A percentile compares a stretch with the other conserved stretches of the same genome.
Conservation (phyloP, 345 rosid genomes). For the Turritis glabra region DNA sequence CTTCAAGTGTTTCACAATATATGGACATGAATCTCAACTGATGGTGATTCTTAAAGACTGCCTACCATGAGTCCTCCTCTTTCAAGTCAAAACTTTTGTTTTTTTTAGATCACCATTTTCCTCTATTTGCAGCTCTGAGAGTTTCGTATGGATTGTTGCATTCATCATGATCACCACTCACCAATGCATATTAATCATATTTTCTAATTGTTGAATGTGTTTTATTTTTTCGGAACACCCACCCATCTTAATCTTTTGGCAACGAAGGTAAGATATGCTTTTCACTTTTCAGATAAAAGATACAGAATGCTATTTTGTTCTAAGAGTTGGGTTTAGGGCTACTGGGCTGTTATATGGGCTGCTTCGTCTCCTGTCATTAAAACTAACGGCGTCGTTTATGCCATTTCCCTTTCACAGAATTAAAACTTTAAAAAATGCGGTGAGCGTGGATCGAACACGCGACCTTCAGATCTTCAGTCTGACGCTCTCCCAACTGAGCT, state of each 20-base stretch:
- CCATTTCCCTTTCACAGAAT: background rate
- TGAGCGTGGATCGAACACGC: constrained; percentile 76
- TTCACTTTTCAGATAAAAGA: background rate
- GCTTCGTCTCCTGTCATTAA: background rate
- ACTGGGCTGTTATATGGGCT: constrained; percentile 1
- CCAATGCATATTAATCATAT: background rate
- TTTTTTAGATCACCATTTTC: background rate
- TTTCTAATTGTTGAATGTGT: background rate
- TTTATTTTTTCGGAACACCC: background rate
- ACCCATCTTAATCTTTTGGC: background rate
- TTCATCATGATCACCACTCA: background rate
- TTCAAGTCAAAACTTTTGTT: background rate
- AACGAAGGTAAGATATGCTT: background rate
- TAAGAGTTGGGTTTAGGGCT: background rate
- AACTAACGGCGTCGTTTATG: background rate
- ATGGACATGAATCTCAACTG: no score
- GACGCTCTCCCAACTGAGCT: constrained; percentile 99
- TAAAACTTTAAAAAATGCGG: constrained; percentile 36
- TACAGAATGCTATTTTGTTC: background rate
- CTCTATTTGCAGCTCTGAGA: background rate
- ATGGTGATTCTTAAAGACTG: no score
- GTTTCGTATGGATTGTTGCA: background rate
- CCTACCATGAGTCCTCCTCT: background rate
- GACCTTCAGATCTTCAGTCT: constrained; percentile 80
- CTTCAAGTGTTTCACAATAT: no score